Base-by-base conservation (phyloP, 2,329 filamentous ascomycete species). In the Talaromyces albobiverticillius region DNA sequence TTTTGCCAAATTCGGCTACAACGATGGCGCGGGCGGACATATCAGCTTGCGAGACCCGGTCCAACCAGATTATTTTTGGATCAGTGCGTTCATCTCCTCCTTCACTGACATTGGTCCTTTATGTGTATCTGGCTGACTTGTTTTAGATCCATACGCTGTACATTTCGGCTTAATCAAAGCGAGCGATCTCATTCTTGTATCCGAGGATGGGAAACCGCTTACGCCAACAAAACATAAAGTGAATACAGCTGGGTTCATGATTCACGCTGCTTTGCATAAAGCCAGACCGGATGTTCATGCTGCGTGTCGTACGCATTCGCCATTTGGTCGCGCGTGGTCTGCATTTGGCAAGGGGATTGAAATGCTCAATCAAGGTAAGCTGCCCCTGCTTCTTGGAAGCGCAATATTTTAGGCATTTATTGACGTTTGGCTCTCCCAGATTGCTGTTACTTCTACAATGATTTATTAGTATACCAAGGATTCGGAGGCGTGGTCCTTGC, bases 1-100 rank as follows among this genome's bases (percentile, higher is more conserved):
- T 46, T 76, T 76, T 58, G 74, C 71, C 8, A 68, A 71, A 40
- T 63, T 68, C 43, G 70, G 71, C 4, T 76, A 67, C 49, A 67
- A 67, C 18, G 73, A 76, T 38, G 74, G 74, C 20, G 65, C 68
- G 0, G 65, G 64, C 4, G 75, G 76, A 4, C 75, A 77, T 59
- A 77, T 77, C 53, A 72, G 65, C 11, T 48, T 74, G 25, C 60
- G 72, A 23, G 73, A 76, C 55, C 72, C 72, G 3, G 64, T 70
- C n/a, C 9, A 18, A 2, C 18, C 25, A 3, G 14, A 47, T 25
- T 3, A 8, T 5, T 47, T 31, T 23, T 47, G 31, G 46, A 22
- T 41, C 20, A 41, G 11, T 48, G 9, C 20, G 9, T 20, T 29
- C 7, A n/a, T 25, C 26, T 32, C n/a, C n/a, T n/a, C n/a, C n/a